phyloP scores from a whole-genome alignment of 805 yeast species.

The Metschnikowia dekortorum region DNA sequence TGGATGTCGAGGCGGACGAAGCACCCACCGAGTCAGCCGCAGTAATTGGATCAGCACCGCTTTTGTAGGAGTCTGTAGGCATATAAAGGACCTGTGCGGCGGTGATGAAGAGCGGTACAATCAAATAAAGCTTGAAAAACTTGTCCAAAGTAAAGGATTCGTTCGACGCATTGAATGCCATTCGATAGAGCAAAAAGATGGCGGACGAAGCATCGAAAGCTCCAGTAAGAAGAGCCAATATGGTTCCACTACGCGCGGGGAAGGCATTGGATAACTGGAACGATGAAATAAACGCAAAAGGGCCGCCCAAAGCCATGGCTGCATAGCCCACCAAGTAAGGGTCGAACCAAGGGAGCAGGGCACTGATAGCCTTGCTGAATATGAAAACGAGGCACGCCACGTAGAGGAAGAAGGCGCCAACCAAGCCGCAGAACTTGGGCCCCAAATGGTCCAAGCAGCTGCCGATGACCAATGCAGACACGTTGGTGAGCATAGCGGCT shows the following conservation, averaged over 20 bases:
- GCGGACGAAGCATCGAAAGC: conserved; percentile 59
- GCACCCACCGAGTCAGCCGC: neutral
- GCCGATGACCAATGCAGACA: conserved; percentile 50
- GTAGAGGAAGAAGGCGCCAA: conserved; percentile 46
- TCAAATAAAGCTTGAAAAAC: conserved; percentile 45
- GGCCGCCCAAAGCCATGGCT: conserved; percentile 54
- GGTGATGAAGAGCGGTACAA: conserved; percentile 48
- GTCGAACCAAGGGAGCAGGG: conserved; percentile 29
- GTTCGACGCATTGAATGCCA: conserved; percentile 31
- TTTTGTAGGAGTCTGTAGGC: conserved; percentile 49
- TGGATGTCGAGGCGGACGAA: too few relatives aligned
- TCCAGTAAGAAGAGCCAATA: conserved; percentile 52
- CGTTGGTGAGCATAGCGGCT: conserved; percentile 54
- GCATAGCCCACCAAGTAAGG: conserved; percentile 52
- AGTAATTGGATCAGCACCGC: conserved; percentile 21
- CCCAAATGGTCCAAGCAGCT: conserved; percentile 46
- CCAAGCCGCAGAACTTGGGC: conserved; percentile 49
- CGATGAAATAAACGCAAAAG: conserved; percentile 51
- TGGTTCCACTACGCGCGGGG: conserved; percentile 49
- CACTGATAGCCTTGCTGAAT: conserved; percentile 25
- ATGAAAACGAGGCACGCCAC: conserved; percentile 46
- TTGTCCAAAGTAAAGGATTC: conserved; percentile 35
- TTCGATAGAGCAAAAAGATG: conserved; percentile 45
- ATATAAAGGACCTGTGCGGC: conserved; percentile 42
- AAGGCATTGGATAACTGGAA: conserved; percentile 56